Conservation (phyloP, 495 filamentous ascomycete genomes). For the Neurospora sp. region DNA sequence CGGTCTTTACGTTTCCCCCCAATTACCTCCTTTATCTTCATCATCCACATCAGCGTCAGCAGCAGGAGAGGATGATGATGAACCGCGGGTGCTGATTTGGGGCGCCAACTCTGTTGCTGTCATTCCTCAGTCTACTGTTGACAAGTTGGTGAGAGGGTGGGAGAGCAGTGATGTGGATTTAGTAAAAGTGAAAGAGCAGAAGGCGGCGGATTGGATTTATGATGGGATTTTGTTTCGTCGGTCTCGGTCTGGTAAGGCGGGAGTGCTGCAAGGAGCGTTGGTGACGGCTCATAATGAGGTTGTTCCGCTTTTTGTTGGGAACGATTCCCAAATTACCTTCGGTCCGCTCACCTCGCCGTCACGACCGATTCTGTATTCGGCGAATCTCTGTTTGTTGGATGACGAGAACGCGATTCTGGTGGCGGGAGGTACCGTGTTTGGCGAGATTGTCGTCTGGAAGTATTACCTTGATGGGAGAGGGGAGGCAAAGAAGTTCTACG, state of each 20-base stretch:
- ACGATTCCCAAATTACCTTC: not conserved
- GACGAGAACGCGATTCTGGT: constrained; percentile 49
- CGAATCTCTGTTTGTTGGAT: constrained; percentile 54
- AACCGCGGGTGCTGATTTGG: constrained; percentile 40
- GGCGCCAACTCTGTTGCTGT: constrained; percentile 37
- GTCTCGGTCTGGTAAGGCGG: too few species aligned
- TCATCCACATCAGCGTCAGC: not conserved
- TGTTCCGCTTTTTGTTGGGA: constrained; percentile 21
- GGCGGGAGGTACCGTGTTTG: constrained; percentile 85
- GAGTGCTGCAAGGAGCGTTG: constrained; percentile 29
- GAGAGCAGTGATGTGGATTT: not conserved
- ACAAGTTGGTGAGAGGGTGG: constrained; percentile 11
- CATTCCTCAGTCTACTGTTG: constrained; percentile 12
- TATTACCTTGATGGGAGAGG: constrained; percentile 29
- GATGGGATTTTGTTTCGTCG: constrained; percentile 47
- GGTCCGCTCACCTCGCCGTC: constrained; percentile 54
- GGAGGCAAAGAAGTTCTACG: constrained; percentile 12
- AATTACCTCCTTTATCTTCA: not conserved
- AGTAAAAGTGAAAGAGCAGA: constrained; percentile 4
- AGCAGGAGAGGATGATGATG: not conserved
- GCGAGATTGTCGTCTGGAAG: constrained; percentile 87
- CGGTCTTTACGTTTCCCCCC: constrained; percentile 44
- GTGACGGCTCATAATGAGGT: constrained; percentile 83
- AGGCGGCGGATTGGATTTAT: constrained; percentile 72
- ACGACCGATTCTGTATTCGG: constrained; percentile 80